phyloP scores from a whole-genome alignment of 345 rosid genomes.

The Salix udensis region DNA sequence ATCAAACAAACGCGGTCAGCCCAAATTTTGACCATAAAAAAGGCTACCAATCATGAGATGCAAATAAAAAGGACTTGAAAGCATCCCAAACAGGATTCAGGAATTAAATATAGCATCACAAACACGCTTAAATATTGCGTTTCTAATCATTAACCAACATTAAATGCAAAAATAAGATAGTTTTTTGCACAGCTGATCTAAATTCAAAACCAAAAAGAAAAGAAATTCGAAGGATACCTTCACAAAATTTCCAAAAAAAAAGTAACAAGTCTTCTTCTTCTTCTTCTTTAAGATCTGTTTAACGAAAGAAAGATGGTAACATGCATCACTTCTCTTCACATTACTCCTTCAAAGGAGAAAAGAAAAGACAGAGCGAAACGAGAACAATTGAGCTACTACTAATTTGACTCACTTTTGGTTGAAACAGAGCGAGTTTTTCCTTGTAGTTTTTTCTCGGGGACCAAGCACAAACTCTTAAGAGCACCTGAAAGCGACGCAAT shows the following conservation, averaged over 20 bases:
- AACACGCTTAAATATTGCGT: background rate
- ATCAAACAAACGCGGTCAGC: background rate
- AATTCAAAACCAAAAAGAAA: background rate
- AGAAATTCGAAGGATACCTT: background rate
- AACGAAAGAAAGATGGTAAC: background rate
- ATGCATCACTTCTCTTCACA: background rate
- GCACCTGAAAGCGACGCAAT: constrained; percentile 29
- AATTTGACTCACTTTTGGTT: background rate
- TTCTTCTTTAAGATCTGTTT: background rate
- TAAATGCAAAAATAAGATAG: background rate
- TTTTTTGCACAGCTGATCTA: background rate
- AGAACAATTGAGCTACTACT: background rate
- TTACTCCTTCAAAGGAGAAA: background rate
- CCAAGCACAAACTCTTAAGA: constrained; percentile 21
- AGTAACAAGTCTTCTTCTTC: background rate
- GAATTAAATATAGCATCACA: background rate
- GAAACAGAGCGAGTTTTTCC: background rate
- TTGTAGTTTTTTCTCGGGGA: constrained; percentile 18
- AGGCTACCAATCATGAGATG: background rate
- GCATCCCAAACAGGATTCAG: background rate
- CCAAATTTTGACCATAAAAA: background rate
- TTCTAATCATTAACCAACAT: background rate
- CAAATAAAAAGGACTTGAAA: background rate
- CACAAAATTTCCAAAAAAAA: background rate
- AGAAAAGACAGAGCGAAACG: background rate